Conservation (phyloP, 2,329 filamentous ascomycete species). For the Colletotrichum sp. region DNA sequence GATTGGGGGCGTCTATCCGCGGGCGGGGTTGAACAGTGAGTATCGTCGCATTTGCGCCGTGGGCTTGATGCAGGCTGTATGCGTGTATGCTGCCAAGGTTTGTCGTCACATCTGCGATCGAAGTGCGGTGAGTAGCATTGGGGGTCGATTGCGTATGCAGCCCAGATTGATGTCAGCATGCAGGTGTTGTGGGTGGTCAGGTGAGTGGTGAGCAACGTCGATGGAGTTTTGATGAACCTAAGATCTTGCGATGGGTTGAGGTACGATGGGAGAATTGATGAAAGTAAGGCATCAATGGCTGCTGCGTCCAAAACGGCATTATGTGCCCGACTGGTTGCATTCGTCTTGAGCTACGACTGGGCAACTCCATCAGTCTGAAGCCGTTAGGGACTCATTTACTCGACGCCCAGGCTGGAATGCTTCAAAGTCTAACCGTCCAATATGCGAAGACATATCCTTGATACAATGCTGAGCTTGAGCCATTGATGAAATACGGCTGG, state of each 20-base stretch:
- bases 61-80: background rate
- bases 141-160: background rate
- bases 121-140: background rate
- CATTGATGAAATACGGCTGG: fast-evolving
- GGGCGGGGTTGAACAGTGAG: background rate
- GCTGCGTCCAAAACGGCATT: background rate
- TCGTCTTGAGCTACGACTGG: background rate
- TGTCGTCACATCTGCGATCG: background rate
- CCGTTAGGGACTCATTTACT: background rate
- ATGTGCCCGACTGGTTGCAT: fast-evolving
- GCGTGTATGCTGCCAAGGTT: background rate
- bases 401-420: background rate
- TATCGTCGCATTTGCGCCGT: background rate
- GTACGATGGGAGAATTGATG: background rate
- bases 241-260: background rate
- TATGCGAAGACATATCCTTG: fast-evolving
- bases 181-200: background rate
- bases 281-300: background rate
- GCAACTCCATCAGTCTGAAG: background rate
- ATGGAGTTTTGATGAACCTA: background rate
- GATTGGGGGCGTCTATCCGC: background rate
- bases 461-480: background rate
- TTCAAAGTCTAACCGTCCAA: background rate
- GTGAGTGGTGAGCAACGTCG: background rate
- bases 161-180: background rate